Conservation (phyloP, 306 rosid genomes). For the Vigna hirtella region DNA sequence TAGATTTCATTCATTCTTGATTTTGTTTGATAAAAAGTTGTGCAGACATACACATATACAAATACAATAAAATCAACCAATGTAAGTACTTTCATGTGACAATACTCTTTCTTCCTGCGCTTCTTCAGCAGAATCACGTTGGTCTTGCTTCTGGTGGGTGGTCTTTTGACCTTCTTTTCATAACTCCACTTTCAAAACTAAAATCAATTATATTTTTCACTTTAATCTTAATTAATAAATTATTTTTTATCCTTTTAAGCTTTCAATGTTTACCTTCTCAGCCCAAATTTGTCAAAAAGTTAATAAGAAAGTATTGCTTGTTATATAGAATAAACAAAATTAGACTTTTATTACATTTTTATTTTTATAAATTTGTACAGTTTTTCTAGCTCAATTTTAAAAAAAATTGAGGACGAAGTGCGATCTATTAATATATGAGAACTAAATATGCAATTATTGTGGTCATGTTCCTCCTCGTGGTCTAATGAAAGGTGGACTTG, state of each 20-base stretch:
- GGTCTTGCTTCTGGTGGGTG: slow-evolving; percentile 19
- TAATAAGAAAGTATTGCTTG: background rate
- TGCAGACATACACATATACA: background rate
- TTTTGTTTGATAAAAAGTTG: too few species aligned
- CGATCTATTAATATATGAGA: background rate
- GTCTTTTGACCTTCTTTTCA: background rate
- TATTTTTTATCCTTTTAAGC: background rate
- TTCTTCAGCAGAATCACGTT: slow-evolving; percentile 40
- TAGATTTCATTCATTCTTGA: too few species aligned
- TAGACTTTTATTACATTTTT: background rate
- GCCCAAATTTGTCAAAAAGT: background rate
- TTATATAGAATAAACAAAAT: background rate
- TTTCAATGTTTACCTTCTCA: background rate
- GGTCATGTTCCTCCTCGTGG: background rate
- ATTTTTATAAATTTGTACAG: background rate
- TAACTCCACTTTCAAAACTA: background rate
- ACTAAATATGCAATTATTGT: background rate
- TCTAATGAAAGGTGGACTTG: background rate
- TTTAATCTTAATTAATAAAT: background rate
- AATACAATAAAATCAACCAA: background rate
- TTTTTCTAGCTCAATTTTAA: background rate
- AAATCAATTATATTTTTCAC: background rate
- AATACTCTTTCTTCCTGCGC: slow-evolving; percentile 22
- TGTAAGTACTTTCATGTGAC: slow-evolving; percentile 35
- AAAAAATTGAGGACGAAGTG: background rate